Percentiles rank a stretch among this genome's conserved stretches.
Evolutionary conservation across 2,329 filamentous ascomycete species (phyloP).

Genomic region (Microsporum canis): DNA sequence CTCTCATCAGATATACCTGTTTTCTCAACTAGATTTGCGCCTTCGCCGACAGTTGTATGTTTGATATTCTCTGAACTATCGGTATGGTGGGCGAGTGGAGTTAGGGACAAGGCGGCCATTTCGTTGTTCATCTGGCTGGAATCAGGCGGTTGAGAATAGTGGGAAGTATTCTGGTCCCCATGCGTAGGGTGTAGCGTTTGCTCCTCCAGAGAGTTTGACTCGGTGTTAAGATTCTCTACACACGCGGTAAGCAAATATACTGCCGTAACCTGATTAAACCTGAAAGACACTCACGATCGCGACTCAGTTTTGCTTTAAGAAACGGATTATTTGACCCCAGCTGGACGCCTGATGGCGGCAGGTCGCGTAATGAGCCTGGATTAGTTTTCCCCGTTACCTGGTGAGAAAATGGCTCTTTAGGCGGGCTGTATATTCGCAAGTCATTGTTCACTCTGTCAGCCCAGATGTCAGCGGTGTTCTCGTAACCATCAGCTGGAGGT

Average conservation of each 20-base stretch:
- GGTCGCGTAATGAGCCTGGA: neutral
- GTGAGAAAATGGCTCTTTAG: neutral
- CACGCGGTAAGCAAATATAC: neutral
- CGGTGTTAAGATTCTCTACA: neutral
- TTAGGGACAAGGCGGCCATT: neutral
- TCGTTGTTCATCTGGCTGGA: neutral
- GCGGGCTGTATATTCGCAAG: neutral
- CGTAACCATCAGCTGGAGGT: neutral
- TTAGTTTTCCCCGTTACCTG: neutral
- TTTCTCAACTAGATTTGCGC: neutral
- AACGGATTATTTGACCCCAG: constrained; percentile 34
- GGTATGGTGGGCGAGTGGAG: neutral
- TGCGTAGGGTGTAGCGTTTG: neutral
- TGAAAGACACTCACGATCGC: neutral
- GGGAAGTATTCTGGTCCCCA: neutral
- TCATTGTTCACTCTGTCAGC: neutral
- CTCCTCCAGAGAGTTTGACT: neutral
- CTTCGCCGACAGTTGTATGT: neutral
- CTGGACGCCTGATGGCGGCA: constrained; percentile 4
- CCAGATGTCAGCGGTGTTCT: neutral
- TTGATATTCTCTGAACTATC: neutral
- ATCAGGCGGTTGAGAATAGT: neutral
- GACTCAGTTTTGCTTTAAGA: constrained; percentile 20
- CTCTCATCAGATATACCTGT: neutral
- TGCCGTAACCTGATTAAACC: neutral